These are phyloP conservation scores for Jaenimonas drosophilae DNA, from an alignment of 208 protist species.

Conservation along the genomic window DNA sequence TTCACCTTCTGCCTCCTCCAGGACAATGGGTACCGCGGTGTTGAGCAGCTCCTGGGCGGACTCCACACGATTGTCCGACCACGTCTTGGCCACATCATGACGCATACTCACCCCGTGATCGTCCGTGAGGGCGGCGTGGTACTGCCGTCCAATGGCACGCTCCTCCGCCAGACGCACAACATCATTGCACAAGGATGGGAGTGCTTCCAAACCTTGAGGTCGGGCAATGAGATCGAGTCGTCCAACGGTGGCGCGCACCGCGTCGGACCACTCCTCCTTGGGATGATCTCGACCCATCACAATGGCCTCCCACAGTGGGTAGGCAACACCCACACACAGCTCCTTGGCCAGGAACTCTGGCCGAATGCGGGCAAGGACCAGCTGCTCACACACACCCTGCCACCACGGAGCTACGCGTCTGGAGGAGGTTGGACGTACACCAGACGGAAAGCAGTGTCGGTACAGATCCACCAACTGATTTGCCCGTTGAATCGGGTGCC, in stretches of 20 bases:
- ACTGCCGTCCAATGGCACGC: constrained; percentile 33
- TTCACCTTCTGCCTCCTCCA: constrained; percentile 33
- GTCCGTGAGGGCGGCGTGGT: constrained; percentile 32
- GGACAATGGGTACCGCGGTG: constrained; percentile 45
- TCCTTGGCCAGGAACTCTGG: constrained; percentile 17
- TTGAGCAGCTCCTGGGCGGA: constrained; percentile 65
- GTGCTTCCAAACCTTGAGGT: background rate
- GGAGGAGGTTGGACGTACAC: background rate
- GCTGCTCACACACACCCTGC: constrained; percentile 17
- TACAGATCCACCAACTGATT: constrained; percentile 18
- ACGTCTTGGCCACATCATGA: constrained; percentile 57
- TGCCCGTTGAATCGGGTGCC: constrained; percentile 15
- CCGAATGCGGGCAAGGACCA: constrained; percentile 25
- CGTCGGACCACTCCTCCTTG: constrained; percentile 25
- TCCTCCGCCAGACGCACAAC: constrained; percentile 52
- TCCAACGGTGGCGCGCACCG: constrained; percentile 46
- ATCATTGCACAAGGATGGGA: constrained; percentile 22
- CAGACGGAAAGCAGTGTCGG: constrained; percentile 14
- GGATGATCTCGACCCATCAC: constrained; percentile 29
- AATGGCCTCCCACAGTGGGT: constrained; percentile 43
- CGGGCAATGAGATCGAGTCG: constrained; percentile 36
- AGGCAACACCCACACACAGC: constrained; percentile 35
- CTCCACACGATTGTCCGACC: constrained; percentile 59
- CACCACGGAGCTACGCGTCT: constrained; percentile 22
- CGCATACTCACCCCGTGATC: constrained; percentile 77